Evolutionary conservation across 2,329 filamentous ascomycete species (phyloP).

Genomic region (Colletotrichum limetticola): DNA sequence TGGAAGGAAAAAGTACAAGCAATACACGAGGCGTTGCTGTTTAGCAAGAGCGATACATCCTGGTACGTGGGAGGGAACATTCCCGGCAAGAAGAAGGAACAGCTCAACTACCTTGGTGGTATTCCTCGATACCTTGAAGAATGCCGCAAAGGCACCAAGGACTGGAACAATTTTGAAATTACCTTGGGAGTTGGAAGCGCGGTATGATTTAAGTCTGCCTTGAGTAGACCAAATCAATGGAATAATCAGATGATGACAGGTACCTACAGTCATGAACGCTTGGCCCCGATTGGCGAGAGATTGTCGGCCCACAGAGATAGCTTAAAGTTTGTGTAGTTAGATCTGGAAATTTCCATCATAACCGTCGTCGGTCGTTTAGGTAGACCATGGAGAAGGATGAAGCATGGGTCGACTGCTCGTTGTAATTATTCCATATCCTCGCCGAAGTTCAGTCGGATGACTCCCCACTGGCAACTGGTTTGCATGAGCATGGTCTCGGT

Average conservation of each 20-base stretch:
- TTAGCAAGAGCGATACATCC: slow-evolving; percentile 34
- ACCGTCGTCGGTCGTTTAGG: no score
- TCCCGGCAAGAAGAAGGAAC: slow-evolving; percentile 37
- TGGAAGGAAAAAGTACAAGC: slow-evolving; percentile 35
- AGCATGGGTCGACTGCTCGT: background rate
- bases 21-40: slow-evolving; percentile 34
- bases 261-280: no score
- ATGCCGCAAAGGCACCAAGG: slow-evolving; percentile 23
- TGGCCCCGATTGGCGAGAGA: no score
- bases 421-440: background rate
- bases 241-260: no score
- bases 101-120: slow-evolving; percentile 36
- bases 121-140: slow-evolving; percentile 29
- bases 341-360: background rate
- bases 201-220: no score
- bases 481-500: no score
- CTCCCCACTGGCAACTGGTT: background rate
- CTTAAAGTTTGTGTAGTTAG: background rate
- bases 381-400: background rate
- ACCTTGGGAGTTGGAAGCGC: background rate
- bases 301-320: no score
- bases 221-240: background rate
- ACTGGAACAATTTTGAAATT: slow-evolving; percentile 21
- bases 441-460: background rate
- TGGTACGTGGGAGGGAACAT: slow-evolving; percentile 41